Evolutionary conservation across 257 asterid genomes (phyloP), one percentile per base, ranked within the genome.

Genomic region (Anisodus acutangulus): DNA sequence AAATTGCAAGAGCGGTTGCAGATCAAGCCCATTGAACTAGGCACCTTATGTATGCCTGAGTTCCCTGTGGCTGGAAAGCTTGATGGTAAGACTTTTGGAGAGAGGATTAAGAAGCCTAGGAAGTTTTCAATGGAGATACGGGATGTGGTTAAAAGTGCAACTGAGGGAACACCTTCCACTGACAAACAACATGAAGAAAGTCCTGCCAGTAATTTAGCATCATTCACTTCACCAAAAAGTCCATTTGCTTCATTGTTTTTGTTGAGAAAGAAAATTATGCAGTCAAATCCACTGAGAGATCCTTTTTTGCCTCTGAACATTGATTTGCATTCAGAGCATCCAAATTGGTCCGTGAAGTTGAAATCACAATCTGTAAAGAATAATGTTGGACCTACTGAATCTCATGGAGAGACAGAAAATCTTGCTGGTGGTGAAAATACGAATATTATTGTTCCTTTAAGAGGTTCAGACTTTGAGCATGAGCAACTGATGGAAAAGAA

Each of bases 201-300:
- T 83, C 86, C 89, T 74, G 66, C 69, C 57, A 83, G 74, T 85
- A 79, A 70, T 66, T 85, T 69, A 81, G 87, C 91, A 53, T 92
- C 94, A 71, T 94, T 94, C 80, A 89, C 96, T 86, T 93, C 97
- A 84, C 92, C 98, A 31, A 92, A 87, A 88, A 91, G 90, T 82
- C 92, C 93, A 79, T 87, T 87, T 87, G 91, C 88, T 87, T 91
- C 96, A 83, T 22, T 91, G 57, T 88, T 93, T 79, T 85, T 84
- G 67, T 87, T 92, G 85, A 88, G 84, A 83, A 90, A 85, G 91
- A 90, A 82, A 80, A 82, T 88, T 85, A 80, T 86, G 85, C 90
- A 86, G 85, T 89, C 92, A 78, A 87, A 82, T 87, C 91, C 95
- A 83, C 83, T 83, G 70, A 89, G 83, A 64, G 98, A 91, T 86